Evolutionary conservation across 768 basidiomycete species (phyloP).

Genomic region (Leccinum rimulosum): DNA sequence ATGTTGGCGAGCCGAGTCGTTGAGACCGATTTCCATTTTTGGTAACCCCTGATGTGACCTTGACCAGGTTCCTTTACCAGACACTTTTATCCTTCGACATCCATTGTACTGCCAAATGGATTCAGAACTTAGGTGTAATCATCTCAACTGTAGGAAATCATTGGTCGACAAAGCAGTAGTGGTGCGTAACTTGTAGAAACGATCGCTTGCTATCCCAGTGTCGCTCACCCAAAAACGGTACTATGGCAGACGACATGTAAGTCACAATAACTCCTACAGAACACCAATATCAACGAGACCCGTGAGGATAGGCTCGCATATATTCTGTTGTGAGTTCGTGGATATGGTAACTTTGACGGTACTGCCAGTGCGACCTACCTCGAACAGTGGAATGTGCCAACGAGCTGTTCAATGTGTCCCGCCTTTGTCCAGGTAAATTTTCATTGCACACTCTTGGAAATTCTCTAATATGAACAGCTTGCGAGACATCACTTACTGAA

Average conservation of each 20-base stretch:
- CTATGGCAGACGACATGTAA: slow-evolving; percentile 52
- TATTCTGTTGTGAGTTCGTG: slow-evolving; percentile 65
- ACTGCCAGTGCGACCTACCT: background rate
- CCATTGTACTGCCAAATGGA: slow-evolving; percentile 48
- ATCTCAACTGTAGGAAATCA: slow-evolving; percentile 67
- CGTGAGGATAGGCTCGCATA: slow-evolving; percentile 65
- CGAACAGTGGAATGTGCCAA: slow-evolving; percentile 77
- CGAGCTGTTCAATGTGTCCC: slow-evolving; percentile 72
- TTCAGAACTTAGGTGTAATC: slow-evolving; percentile 73
- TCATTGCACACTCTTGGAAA: background rate
- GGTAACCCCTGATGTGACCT: slow-evolving; percentile 4
- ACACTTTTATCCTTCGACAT: background rate
- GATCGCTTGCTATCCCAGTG: background rate
- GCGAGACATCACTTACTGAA: slow-evolving; percentile 76
- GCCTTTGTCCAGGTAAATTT: slow-evolving; percentile 69
- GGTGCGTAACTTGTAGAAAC: slow-evolving; percentile 45
- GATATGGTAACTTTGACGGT: background rate
- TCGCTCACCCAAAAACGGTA: background rate
- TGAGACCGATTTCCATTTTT: slow-evolving; percentile 10
- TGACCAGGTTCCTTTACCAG: background rate
- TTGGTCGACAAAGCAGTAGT: slow-evolving; percentile 82
- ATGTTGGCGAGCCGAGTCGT: background rate
- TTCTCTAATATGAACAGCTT: slow-evolving; percentile 47
- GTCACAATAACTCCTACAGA: slow-evolving; percentile 13
- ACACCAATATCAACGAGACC: background rate